A percentile compares a stretch with the other conserved stretches of the same genome.
phyloP scores from a whole-genome alignment of 1,139 yeast species.

The Geotrichum europaeum region DNA sequence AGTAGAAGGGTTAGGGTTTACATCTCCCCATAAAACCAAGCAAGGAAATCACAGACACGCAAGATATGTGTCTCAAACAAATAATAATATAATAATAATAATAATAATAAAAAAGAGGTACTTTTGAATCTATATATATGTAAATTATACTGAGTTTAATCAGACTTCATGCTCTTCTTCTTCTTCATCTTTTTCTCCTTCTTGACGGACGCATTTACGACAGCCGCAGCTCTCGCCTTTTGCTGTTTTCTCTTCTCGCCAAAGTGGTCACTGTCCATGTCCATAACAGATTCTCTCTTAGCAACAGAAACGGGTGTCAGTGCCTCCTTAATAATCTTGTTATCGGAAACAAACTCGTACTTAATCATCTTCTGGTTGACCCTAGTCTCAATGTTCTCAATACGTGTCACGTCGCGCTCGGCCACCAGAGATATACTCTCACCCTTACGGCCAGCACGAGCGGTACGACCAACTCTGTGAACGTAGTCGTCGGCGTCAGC shows the following conservation, averaged over 20 bases:
- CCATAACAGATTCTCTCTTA: constrained; percentile 84
- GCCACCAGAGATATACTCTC: constrained; percentile 67
- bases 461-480: constrained; percentile 99
- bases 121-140: neutral
- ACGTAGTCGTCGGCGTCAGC: constrained; percentile 95
- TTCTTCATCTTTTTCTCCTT: neutral
- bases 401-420: constrained; percentile 75
- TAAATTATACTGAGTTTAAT: neutral
- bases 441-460: constrained; percentile 93
- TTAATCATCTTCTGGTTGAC: constrained; percentile 71
- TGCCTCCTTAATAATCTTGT: constrained; percentile 61
- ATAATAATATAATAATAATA: too few relatives aligned
- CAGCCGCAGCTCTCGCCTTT: constrained; percentile 37
- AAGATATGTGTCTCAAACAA: neutral
- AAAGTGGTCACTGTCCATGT: constrained; percentile 84
- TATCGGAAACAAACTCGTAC: constrained; percentile 65
- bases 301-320: constrained; percentile 69
- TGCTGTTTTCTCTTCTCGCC: constrained; percentile 66
- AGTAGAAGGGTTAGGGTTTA: neutral
- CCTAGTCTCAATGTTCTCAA: constrained; percentile 80
- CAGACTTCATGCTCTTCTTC: neutral
- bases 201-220: neutral
- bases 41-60: neutral
- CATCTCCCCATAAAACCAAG: neutral
- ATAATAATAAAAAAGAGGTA: neutral